Evolutionary conservation across 2,329 filamentous ascomycete species (phyloP).

Genomic region (Emericellopsis atlantica): DNA sequence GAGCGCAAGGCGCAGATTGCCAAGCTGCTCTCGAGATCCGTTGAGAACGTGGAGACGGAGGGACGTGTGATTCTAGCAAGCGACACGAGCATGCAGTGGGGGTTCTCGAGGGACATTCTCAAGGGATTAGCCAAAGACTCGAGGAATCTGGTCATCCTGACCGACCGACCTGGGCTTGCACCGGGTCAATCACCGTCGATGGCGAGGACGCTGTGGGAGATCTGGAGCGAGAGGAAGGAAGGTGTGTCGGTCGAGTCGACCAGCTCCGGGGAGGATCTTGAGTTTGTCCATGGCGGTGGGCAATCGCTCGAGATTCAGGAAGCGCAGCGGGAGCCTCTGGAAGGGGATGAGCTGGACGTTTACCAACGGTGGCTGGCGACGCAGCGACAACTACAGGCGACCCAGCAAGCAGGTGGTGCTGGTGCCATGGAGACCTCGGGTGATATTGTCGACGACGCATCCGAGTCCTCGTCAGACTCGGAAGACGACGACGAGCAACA

Average conservation of each 20-base stretch:
- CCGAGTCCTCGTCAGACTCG: conserved; percentile 73
- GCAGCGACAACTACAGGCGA: conserved; percentile 76
- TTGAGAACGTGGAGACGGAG: conserved; percentile 25
- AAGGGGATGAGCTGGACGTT: conserved; percentile 61
- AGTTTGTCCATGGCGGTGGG: conserved; percentile 55
- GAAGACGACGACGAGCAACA: conserved; percentile 90
- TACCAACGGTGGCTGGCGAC: conserved; percentile 92
- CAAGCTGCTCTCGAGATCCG: conserved; percentile 42
- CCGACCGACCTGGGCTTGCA: conserved; percentile 50
- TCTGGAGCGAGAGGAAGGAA: conserved; percentile 59
- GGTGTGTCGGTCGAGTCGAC: conserved; percentile 47
- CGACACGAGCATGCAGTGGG: conserved; percentile 86
- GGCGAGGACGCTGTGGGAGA: conserved; percentile 66
- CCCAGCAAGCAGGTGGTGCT: conserved; percentile 57
- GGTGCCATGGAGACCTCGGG: conserved; percentile 56
- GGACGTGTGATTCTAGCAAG: conserved; percentile 80
- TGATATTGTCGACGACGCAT: conserved; percentile 71
- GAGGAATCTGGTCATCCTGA: conserved; percentile 77
- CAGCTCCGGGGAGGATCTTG: conserved; percentile 42
- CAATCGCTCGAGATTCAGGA: conserved; percentile 48
- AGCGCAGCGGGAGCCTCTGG: conserved; percentile 50
- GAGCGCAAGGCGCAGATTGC: conserved; percentile 74
- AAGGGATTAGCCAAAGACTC: conserved; percentile 61
- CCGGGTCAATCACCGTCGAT: conserved; percentile 38
- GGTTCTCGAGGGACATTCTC: conserved; percentile 75